Base-by-base conservation (phyloP, 345 rosid genomes). In the Acer negundo region DNA sequence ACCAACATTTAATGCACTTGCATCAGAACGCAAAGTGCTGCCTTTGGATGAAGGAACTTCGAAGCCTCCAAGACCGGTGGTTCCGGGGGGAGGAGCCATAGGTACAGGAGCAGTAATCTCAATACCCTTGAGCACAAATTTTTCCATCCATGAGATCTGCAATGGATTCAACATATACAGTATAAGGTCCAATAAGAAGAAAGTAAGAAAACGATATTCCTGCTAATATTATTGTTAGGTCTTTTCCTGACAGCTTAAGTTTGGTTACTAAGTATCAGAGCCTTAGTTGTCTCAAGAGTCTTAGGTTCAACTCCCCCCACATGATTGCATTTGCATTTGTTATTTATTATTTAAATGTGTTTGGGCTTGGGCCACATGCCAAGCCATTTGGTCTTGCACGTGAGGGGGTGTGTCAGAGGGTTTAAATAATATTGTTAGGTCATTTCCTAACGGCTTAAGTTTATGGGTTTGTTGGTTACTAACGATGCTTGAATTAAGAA, bases 101-200 rank as follows among this genome's bases (percentile, higher is more conserved):
- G 99, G 99, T 66, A 96, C 97, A 79, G 99, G 99, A 68, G 99
- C 99, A 64, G 90, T 92, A 80, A 96, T 96, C 89, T 94, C 95
- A 83, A 91, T 96, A 78, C 98, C 99, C 85, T 88, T 94, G 78
- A 83, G 83, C 75, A 96, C 93, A 85, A 96, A 96, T 80, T 96
- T 96, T 76, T 96, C 95, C 98, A 96, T 94, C 99, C 99, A 96
- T 1, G 99, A 96, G 76, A 96, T 96, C 99, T 96, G 87, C 84
- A 84, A 31, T 73, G 51, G 10, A 72, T 71, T 38, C 72, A 73
- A 85, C 3, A 62, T 35, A 51, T 31, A 40, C 17, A 7, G 26
- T 72, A 63, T 49, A 51, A 74, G 55, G 62, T 23, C 75, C 66
- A 59, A 40, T 44, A 55, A 53, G 71, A 55, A 51, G 22, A 49